phyloP scores from a whole-genome alignment of 495 filamentous ascomycete species.

The Niebla homalea region DNA sequence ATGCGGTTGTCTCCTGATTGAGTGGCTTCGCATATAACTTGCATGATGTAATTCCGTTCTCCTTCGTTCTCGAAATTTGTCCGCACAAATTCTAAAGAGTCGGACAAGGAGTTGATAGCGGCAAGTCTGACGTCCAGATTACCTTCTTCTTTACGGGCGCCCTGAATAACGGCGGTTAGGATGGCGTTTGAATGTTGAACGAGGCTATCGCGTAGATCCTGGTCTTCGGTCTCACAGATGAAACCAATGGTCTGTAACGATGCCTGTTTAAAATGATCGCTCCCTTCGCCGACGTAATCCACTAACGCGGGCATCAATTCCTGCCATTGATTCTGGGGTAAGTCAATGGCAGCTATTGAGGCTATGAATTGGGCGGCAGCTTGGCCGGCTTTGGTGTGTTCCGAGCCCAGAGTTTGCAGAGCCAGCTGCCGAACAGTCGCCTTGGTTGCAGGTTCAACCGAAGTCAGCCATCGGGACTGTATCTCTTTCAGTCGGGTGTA shows the following conservation, averaged over 20 bases:
- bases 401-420: conserved; percentile 66
- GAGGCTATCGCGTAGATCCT: conserved; percentile 69
- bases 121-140: conserved; percentile 82
- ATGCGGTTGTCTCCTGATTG: conserved; percentile 74
- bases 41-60: conserved; percentile 99
- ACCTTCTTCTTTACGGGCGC: conserved; percentile 86
- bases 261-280: conserved; percentile 78
- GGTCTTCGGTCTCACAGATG: conserved; percentile 91
- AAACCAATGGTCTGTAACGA: conserved; percentile 91
- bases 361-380: conserved; percentile 90
- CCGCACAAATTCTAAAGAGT: conserved; percentile 94
- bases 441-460: conserved; percentile 68
- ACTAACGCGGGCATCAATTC: conserved; percentile 83
- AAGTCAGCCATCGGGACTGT: conserved; percentile 79
- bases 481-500: conserved; percentile 70
- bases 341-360: conserved; percentile 85
- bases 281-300: conserved; percentile 76
- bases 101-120: conserved; percentile 84
- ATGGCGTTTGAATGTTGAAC: conserved; percentile 89
- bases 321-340: conserved; percentile 88
- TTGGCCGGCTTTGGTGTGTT: conserved; percentile 66
- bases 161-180: conserved; percentile 92
- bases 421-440: conserved; percentile 74
- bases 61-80: conserved; percentile 98
- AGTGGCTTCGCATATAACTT: conserved; percentile 97